Conservation (phyloP, 768 basidiomycete genomes). For the Coprinellus micaceus region DNA sequence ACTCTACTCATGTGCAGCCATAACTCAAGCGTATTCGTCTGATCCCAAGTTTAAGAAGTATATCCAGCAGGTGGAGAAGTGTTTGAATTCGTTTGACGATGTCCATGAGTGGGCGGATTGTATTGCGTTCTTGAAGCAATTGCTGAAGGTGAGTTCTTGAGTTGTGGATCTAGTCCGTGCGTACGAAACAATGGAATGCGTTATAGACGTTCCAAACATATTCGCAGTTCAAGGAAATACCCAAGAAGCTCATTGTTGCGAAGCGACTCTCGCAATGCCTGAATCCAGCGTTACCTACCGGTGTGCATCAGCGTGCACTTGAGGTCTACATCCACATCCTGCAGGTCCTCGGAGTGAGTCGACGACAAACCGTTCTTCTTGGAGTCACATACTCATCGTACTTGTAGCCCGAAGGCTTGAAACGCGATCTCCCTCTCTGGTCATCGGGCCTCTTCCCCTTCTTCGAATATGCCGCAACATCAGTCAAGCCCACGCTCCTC, state of each 20-base stretch:
- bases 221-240: constrained; percentile 94
- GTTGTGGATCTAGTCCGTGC: not conserved
- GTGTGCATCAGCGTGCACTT: constrained; percentile 93
- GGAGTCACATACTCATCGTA: constrained; percentile 1
- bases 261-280: constrained; percentile 95
- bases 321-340: constrained; percentile 94
- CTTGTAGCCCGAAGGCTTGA: constrained; percentile 79
- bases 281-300: constrained; percentile 95
- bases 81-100: constrained; percentile 87
- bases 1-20: constrained; percentile 28
- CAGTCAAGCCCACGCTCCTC: constrained; percentile 89
- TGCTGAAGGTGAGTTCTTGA: constrained; percentile 72
- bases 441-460: constrained; percentile 96
- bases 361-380: constrained; percentile 1
- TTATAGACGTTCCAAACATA: constrained; percentile 86
- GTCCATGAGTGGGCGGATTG: constrained; percentile 99
- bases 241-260: constrained; percentile 88
- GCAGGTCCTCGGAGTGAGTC: constrained; percentile 80
- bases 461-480: constrained; percentile 99
- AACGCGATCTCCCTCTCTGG: constrained; percentile 87
- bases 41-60: constrained; percentile 97
- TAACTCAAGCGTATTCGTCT: constrained; percentile 56
- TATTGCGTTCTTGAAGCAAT: constrained; percentile 91
- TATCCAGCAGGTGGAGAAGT: constrained; percentile 86
- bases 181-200: not conserved